A percentile compares a stretch with the other conserved stretches of the same genome.
These are phyloP conservation scores for Venturia pyrina DNA, from an alignment of 2,329 filamentous ascomycete species.

Conservation along the genomic window DNA sequence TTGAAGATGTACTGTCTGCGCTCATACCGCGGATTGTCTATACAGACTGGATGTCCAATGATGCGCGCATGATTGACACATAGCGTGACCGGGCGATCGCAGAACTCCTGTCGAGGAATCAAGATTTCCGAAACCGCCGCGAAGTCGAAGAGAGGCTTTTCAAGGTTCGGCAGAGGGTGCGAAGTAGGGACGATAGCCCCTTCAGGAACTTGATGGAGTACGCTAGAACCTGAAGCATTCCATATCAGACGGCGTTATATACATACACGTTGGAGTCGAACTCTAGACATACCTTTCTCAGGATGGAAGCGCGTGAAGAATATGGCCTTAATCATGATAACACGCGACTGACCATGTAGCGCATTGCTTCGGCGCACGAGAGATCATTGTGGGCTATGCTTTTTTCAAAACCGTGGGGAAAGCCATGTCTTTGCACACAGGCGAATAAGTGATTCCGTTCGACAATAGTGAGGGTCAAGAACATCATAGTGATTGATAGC, in stretches of 20 bases:
- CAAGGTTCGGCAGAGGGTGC: background rate
- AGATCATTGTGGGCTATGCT: background rate
- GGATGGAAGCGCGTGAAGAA: slow-evolving; percentile 60
- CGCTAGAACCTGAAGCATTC: slow-evolving; percentile 43
- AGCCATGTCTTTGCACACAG: background rate
- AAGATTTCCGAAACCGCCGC: slow-evolving; percentile 82
- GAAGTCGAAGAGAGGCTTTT: slow-evolving; percentile 67
- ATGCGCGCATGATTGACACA: slow-evolving; percentile 53
- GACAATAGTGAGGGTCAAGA: background rate
- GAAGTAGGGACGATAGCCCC: slow-evolving; percentile 42
- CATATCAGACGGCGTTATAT: slow-evolving; percentile 6
- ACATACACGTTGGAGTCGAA: background rate
- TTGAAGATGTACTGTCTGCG: slow-evolving; percentile 14
- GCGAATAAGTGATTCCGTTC: background rate
- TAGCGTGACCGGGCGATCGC: slow-evolving; percentile 79
- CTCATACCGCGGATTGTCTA: slow-evolving; percentile 37
- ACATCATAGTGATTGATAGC: background rate
- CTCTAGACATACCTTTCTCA: slow-evolving; percentile 28
- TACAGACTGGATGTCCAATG: slow-evolving; percentile 20
- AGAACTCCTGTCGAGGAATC: slow-evolving; percentile 89
- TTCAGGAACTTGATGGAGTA: slow-evolving; percentile 54
- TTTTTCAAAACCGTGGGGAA: background rate
- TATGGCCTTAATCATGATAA: slow-evolving; percentile 50
- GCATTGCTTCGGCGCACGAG: background rate
- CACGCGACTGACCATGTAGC: background rate